Conservation (phyloP, 192 early-diverging fungal genomes). For the Backusella luteola region DNA sequence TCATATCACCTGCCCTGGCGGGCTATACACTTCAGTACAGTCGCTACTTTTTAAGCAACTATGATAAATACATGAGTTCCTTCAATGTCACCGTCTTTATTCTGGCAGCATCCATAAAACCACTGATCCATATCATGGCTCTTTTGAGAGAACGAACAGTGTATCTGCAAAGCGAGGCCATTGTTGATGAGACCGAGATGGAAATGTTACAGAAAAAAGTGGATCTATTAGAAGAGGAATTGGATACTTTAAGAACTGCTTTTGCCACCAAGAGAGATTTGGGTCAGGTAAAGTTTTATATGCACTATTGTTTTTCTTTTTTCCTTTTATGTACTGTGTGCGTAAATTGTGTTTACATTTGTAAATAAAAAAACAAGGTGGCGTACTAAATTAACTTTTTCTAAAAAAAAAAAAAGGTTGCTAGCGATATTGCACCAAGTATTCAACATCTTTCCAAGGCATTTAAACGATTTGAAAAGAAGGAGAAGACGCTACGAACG, state of each 20-base stretch:
- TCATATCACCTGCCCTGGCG: conserved; percentile 52
- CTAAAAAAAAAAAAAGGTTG: conserved; percentile 21
- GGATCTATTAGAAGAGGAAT: conserved; percentile 49
- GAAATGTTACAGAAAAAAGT: conserved; percentile 45
- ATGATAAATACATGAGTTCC: conserved; percentile 55
- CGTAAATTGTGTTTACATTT: neutral
- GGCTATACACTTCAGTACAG: conserved; percentile 55
- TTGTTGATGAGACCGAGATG: conserved; percentile 48
- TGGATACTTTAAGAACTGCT: conserved; percentile 46
- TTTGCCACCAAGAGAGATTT: conserved; percentile 59
- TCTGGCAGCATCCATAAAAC: conserved; percentile 53
- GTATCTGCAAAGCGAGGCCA: conserved; percentile 52
- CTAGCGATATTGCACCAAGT: conserved; percentile 48
- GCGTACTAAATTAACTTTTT: conserved; percentile 5
- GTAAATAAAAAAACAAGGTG: neutral
- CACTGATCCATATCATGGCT: conserved; percentile 48
- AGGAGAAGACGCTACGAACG: conserved; percentile 46
- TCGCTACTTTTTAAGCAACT: conserved; percentile 51
- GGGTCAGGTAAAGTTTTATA: conserved; percentile 36
- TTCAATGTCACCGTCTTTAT: conserved; percentile 60
- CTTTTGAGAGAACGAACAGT: conserved; percentile 50
- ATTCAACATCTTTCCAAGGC: conserved; percentile 51
- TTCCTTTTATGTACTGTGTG: neutral
- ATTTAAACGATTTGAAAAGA: conserved; percentile 53
- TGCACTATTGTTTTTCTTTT: neutral